Percentiles rank a stretch among this genome's conserved stretches.
Conservation (phyloP, 805 yeast species). For the Scheffersomyces stipitis region DNA sequence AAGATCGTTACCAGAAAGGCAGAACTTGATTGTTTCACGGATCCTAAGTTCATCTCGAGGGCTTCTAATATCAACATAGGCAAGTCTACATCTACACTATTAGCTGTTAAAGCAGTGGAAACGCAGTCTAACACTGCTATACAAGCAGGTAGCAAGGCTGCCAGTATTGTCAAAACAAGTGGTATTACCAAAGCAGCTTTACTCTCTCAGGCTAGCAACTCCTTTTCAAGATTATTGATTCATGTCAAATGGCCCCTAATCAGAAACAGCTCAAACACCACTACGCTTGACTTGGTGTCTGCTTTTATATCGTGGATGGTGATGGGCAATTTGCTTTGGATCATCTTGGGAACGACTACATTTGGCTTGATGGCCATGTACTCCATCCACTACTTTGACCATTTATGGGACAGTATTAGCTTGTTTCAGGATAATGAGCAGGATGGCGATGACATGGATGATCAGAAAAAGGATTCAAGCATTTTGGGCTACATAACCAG, state of each 20-base stretch:
- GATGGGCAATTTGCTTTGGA: slow-evolving; percentile 58
- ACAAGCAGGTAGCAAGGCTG: too few species aligned
- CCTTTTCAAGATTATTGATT: slow-evolving; percentile 30
- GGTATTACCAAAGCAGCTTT: slow-evolving; percentile 18
- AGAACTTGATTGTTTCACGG: too few species aligned
- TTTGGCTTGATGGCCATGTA: slow-evolving; percentile 50
- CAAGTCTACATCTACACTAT: too few species aligned
- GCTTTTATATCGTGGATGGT: slow-evolving; percentile 58
- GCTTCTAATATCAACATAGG: too few species aligned
- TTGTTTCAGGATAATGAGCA: slow-evolving; percentile 25
- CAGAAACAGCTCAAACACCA: slow-evolving; percentile 48
- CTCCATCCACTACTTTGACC: slow-evolving; percentile 37
- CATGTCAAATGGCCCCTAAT: slow-evolving; percentile 50
- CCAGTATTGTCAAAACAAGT: too few species aligned
- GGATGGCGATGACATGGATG: slow-evolving; percentile 4
- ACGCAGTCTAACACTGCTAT: too few species aligned
- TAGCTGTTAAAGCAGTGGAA: too few species aligned
- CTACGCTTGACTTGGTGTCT: slow-evolving; percentile 47
- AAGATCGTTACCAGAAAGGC: too few species aligned
- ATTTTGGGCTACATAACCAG: slow-evolving; percentile 34
- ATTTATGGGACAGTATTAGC: slow-evolving; percentile 18
- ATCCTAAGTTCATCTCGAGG: too few species aligned
- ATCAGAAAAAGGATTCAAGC: slow-evolving; percentile 18
- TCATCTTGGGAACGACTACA: slow-evolving; percentile 57
- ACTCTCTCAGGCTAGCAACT: slow-evolving; percentile 28